Base-by-base conservation (phyloP, 176 grass and related monocot genomes). In the Thinopyrum elongatum region DNA sequence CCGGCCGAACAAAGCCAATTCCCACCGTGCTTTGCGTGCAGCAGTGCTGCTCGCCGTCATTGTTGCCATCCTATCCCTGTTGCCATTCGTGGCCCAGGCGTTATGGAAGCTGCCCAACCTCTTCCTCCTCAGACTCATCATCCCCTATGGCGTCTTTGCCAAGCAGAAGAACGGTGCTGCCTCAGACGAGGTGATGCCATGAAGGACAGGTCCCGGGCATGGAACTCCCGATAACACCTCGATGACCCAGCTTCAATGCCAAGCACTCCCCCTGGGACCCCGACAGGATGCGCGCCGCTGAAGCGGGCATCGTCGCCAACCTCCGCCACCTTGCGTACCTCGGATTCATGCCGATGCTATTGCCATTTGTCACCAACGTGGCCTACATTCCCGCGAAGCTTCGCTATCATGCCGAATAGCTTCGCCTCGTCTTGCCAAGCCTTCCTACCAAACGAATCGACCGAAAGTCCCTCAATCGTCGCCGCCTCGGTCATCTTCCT, bases 91-190 rank as follows among this genome's bases (percentile, higher is more conserved):
- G 79, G 74, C 88, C 1, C 94, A 92, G 44, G 88, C 77, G 46
- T 76, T 87, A 65, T 93, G 93, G 93, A 90, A 95, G 78, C 63
- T 92, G 57, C 91, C 91, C 33, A 88, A 90, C 55, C 83, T 95
- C 77, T 60, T 95, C 29, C 81, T 95, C 66, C 90, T 95, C 42
- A 86, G 90, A 78, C 80, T 92, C 66, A 90, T 91, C 62, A 34
- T 95, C 63, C 77, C 90, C 42, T 92, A 92, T 25, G 90, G 93
- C 53, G 82, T 95, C 44, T 95, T 95, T 79, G 23, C 88, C 68
- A 46, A 88, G 72, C 79, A 87, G 25, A 85, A 47, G 55, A 23
- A 30, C 49, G 62, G 21, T 9, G 59, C 44, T 39, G 87, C 25
- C 16, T 11, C 1, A 41, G 73, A 10, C 51, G 69, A 3, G 86